Evolutionary conservation across 768 basidiomycete genomes (phyloP), one percentile per base, ranked within the genome.

Genomic region (Amanita muscaria): DNA sequence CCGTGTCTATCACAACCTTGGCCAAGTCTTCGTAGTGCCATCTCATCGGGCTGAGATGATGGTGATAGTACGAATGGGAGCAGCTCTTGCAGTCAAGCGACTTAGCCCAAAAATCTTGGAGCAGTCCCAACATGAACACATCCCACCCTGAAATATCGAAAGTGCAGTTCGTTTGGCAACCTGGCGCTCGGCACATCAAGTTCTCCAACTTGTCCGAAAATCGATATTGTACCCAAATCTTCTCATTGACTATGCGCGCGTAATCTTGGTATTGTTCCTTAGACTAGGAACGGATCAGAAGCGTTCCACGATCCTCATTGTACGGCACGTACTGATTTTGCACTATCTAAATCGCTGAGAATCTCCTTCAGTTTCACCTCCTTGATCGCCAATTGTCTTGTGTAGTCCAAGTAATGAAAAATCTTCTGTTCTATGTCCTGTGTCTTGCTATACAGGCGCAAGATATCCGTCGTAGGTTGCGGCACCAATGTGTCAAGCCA

Each of bases 391-490:
- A 40, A 31, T 23, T 53, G 51, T 9, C 34, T 37, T 9, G 50
- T 41, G 19, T 40, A 40, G 24, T 49, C 45, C 16, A 50, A 25
- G 3, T 40, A 40, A 22, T 50, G 35, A 15, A 29, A n/a, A 35
- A 53, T 50, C 3, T 42, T 27, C 4, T 37, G 40, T 10, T 53
- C 49, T 37, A 53, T 50, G 8, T 50, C 36, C 16, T 31, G 41
- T 7, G 25, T 38, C 38, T 49, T 43, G 5, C 47, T 35, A 16
- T 50, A 50, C 2, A 53, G 40, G 29, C 22, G 24, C n/a, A 47
- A 22, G 12, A 55, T 53, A 21, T 40, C 49, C 5, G 48, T 42
- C 8, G 49, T 51, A 9, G 53, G 49, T 34, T 55, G 53, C 7
- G 47, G 37, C 24, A 30, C 29, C 19, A 44, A 44, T 15, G 44